Conservation (phyloP, 768 basidiomycete genomes). For the Tricholoma flavovirens region DNA sequence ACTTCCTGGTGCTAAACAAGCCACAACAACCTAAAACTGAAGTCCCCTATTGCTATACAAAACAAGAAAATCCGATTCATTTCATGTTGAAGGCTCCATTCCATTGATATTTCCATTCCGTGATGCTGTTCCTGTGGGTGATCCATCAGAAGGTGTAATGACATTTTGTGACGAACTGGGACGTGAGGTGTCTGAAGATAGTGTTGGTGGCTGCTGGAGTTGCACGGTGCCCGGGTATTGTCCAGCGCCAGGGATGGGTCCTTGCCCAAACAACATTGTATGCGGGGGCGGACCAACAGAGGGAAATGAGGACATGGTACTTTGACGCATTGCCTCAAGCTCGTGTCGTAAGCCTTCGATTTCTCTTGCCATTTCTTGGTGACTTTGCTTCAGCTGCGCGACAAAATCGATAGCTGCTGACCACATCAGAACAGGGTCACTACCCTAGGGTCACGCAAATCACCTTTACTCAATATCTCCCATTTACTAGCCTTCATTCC, state of each 20-base stretch:
- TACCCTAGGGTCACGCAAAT: slow-evolving; percentile 17
- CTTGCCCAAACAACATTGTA: slow-evolving; percentile 45
- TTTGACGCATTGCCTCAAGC: slow-evolving; percentile 57
- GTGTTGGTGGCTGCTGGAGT: slow-evolving; percentile 27
- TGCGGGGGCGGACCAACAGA: slow-evolving; percentile 44
- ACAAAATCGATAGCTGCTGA: slow-evolving; percentile 84
- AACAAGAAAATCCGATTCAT: slow-evolving; percentile 1
- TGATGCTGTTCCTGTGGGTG: slow-evolving; percentile 17
- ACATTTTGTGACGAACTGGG: slow-evolving; percentile 60
- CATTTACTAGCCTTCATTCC: slow-evolving; percentile 98
- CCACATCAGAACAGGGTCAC: slow-evolving; percentile 1
- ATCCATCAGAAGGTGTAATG: slow-evolving; percentile 38
- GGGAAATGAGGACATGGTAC: slow-evolving; percentile 44
- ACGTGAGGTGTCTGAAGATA: slow-evolving; percentile 39
- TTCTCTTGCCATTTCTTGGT: slow-evolving; percentile 74
- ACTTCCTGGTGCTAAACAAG: not conserved
- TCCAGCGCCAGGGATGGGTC: slow-evolving; percentile 32
- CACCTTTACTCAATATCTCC: slow-evolving; percentile 97
- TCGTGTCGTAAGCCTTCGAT: slow-evolving; percentile 77
- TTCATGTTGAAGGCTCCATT: slow-evolving; percentile 35
- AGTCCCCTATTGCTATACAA: not conserved
- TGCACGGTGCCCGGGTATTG: slow-evolving; percentile 42
- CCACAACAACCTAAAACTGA: slow-evolving; percentile 6
- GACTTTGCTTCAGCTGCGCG: slow-evolving; percentile 63
- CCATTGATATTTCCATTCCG: slow-evolving; percentile 43